Conservation (phyloP, 805 yeast genomes). For the Teunomyces cretensis region DNA sequence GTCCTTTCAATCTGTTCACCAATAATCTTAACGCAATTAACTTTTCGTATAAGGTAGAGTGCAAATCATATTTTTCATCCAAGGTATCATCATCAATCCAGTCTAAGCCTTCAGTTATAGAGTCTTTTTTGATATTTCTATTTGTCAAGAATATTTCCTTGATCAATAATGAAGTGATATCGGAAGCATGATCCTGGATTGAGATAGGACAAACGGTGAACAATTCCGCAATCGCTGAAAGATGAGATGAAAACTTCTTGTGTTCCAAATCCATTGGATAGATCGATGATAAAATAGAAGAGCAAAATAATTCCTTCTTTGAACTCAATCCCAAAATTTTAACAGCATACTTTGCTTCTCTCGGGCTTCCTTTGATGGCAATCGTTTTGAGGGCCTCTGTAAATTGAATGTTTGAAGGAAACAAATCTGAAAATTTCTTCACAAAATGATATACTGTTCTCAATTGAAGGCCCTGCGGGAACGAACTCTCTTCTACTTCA, state of each 20-base stretch:
- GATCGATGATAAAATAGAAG: constrained; percentile 38
- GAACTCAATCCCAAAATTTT: constrained; percentile 53
- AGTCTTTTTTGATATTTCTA: constrained; percentile 29
- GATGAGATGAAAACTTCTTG: constrained; percentile 49
- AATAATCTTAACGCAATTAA: constrained; percentile 53
- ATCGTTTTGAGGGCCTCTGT: constrained; percentile 45
- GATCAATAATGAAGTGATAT: constrained; percentile 58
- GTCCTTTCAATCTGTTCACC: constrained; percentile 53
- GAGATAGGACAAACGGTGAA: constrained; percentile 48
- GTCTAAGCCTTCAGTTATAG: constrained; percentile 21
- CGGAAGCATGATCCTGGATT: constrained; percentile 54
- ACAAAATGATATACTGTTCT: constrained; percentile 62
- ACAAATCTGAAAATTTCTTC: constrained; percentile 47
- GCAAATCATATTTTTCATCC: constrained; percentile 22
- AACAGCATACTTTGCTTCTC: constrained; percentile 64
- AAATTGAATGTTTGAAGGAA: constrained; percentile 47
- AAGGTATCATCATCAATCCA: constrained; percentile 52
- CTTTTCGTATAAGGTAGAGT: constrained; percentile 46
- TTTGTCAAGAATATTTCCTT: constrained; percentile 62
- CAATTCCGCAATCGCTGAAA: constrained; percentile 61
- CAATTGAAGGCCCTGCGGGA: constrained; percentile 40
- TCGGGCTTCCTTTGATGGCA: constrained; percentile 52
- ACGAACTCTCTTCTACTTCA: constrained; percentile 11
- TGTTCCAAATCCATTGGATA: constrained; percentile 50
- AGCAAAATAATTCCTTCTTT: constrained; percentile 39